A percentile compares a stretch with the other conserved stretches of the same genome.
Evolutionary conservation across 148 eudicot species (phyloP).

Genomic region (Amaranthus hypochondriacus): DNA sequence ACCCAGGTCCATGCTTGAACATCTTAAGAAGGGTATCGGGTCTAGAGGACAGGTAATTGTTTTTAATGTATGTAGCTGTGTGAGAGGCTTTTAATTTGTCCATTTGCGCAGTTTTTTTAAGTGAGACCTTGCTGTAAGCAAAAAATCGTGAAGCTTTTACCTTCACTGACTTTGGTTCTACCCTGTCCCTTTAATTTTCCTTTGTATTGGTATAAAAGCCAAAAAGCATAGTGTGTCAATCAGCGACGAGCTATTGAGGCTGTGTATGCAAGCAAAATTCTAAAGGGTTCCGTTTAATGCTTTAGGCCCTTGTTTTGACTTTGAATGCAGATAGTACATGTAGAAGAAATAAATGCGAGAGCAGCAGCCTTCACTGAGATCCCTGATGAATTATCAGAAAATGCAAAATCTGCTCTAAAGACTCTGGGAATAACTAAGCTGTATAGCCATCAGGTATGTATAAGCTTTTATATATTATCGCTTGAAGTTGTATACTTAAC

Average conservation of each 20-base stretch:
- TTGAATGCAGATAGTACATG: constrained; percentile 72
- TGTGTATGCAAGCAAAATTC: not conserved
- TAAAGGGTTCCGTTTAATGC: not conserved
- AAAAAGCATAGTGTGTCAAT: not conserved
- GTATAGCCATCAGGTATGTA: constrained; percentile 83
- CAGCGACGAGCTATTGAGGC: not conserved
- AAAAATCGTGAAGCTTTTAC: not conserved
- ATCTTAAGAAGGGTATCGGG: constrained; percentile 68
- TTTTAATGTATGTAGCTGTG: not conserved
- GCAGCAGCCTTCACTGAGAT: constrained; percentile 57
- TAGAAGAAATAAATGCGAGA: constrained; percentile 71
- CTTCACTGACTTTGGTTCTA: not conserved
- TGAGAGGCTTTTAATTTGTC: constrained; percentile 1
- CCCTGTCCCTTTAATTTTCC: not conserved
- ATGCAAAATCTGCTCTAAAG: constrained; percentile 48
- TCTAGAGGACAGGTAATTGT: constrained; percentile 72
- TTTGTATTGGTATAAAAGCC: not conserved
- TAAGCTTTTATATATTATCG: constrained; percentile 5
- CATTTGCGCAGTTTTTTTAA: not conserved
- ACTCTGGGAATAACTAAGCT: constrained; percentile 63
- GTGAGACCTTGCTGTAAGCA: not conserved
- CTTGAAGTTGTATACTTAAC: not conserved
- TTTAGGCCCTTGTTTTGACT: not conserved
- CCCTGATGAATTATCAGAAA: constrained; percentile 66
- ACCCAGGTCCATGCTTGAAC: constrained; percentile 72